Conservation (phyloP, 2,329 filamentous ascomycete genomes). For the Ascochyta viciae-villosae region DNA sequence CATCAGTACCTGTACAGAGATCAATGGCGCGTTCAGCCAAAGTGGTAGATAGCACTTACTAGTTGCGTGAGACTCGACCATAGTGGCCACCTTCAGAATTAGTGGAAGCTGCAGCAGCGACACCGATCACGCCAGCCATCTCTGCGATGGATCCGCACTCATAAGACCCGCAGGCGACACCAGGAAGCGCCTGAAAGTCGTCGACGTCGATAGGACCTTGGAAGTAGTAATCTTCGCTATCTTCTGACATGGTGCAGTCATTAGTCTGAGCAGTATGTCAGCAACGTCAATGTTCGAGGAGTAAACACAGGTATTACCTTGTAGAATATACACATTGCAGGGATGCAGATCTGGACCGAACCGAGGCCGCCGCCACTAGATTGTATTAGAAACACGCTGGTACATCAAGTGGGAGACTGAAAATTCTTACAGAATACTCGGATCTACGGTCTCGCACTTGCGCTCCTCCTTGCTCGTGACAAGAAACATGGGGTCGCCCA, state of each 20-base stretch:
- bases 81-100: slow-evolving; percentile 1
- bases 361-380: not conserved
- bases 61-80: no score
- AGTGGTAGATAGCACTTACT: no score
- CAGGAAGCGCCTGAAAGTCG: not conserved
- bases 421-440: no score
- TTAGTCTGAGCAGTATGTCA: not conserved
- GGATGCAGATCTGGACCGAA: slow-evolving; percentile 9
- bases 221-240: not conserved
- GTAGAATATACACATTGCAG: slow-evolving; percentile 2
- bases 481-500: slow-evolving; percentile 17
- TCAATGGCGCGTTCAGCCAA: no score
- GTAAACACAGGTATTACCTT: not conserved
- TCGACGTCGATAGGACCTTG: slow-evolving; percentile 4
- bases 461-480: slow-evolving; percentile 17
- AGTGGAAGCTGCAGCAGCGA: not conserved
- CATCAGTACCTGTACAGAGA: no score
- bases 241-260: slow-evolving; percentile 1
- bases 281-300: no score
- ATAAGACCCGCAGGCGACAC: slow-evolving; percentile 1
- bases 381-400: not conserved
- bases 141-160: not conserved
- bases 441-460: slow-evolving; percentile 18
- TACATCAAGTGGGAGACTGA: no score
- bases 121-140: not conserved